These are phyloP conservation scores for Populus ilicifolia DNA, from an alignment of 345 rosid genomes.

Conservation along the genomic window DNA sequence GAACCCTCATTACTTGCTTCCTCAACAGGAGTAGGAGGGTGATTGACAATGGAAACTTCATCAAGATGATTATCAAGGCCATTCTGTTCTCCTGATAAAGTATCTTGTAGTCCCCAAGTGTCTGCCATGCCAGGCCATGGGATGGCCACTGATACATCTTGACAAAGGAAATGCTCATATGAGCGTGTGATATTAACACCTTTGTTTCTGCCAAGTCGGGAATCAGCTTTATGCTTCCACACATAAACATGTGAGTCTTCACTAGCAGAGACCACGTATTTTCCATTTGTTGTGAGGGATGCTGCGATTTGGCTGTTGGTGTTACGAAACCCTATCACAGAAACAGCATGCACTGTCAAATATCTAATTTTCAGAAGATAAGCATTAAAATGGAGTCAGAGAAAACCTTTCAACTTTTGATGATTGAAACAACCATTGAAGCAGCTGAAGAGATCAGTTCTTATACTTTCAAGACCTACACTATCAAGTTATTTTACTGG, in stretches of 20 bases:
- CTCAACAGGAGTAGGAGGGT: slow-evolving; percentile 78
- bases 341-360: background rate
- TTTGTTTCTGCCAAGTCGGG: slow-evolving; percentile 69
- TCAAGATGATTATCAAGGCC: slow-evolving; percentile 43
- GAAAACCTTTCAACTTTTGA: background rate
- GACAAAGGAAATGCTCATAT: slow-evolving; percentile 84
- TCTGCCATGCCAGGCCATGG: slow-evolving; percentile 86
- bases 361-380: background rate
- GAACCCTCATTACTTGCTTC: slow-evolving; percentile 43
- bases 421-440: background rate
- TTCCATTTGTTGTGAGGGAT: slow-evolving; percentile 71
- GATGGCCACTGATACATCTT: slow-evolving; percentile 77
- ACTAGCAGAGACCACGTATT: slow-evolving; percentile 83
- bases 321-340: slow-evolving; percentile 77
- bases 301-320: slow-evolving; percentile 89
- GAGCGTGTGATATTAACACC: slow-evolving; percentile 59
- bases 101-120: slow-evolving; percentile 42
- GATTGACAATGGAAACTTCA: slow-evolving; percentile 58
- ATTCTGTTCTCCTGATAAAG: slow-evolving; percentile 39
- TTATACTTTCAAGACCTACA: background rate
- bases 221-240: slow-evolving; percentile 85
- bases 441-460: background rate
- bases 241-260: slow-evolving; percentile 93
- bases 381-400: background rate
- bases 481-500: background rate